Base-by-base conservation (phyloP, 2,329 filamentous ascomycete species). In the Phaeosphaeriaceae sp. region DNA sequence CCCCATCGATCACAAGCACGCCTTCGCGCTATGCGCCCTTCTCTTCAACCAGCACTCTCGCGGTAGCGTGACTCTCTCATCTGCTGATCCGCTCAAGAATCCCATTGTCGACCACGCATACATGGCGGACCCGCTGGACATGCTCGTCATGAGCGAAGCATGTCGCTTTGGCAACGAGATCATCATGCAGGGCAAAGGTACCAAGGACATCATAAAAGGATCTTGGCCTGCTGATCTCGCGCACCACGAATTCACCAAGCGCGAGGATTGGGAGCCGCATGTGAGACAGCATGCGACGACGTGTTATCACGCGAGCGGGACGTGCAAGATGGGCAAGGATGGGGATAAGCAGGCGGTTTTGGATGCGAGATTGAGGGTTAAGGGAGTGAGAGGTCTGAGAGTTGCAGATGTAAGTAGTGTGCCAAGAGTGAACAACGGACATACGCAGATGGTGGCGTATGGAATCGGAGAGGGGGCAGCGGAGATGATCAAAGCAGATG, bases 111-210 rank as follows among this genome's bases (percentile, higher is more conserved):
- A 88, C 67, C 85, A 85, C 65, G 84, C 83, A 54, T 89, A 87
- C 59, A 76, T 89, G 2, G 81, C 79, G 1, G 81, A 89, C 60
- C 82, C 84, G 5, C 73, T 88, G 10, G 87, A 89, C 60, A 66
- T 88, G 42, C 76, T 88, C 19, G 85, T 89, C 6, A 69, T 89
- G 53, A 83, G 79, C 1, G 87, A 89, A 67, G 87, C 83, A 0
- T 88, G 85, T 47, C 79, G 80, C 1, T 84, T 84, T 48, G 85
- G 80, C 0, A 88, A 89, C 61, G 86, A 89, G 71, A 84, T 89
- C 59, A 80, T 88, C 24, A 84, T 82, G 70, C 76, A 84, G 17
- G 87, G 86, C 0, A 77, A 78, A 1, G 86, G 84, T 0, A 89
- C 87, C 1, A 86, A 82, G 70, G 81, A 84, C 53, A 77, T 89